phyloP scores from a whole-genome alignment of 1,284 basidiomycete genomes.

The Coniferiporia weirii region DNA sequence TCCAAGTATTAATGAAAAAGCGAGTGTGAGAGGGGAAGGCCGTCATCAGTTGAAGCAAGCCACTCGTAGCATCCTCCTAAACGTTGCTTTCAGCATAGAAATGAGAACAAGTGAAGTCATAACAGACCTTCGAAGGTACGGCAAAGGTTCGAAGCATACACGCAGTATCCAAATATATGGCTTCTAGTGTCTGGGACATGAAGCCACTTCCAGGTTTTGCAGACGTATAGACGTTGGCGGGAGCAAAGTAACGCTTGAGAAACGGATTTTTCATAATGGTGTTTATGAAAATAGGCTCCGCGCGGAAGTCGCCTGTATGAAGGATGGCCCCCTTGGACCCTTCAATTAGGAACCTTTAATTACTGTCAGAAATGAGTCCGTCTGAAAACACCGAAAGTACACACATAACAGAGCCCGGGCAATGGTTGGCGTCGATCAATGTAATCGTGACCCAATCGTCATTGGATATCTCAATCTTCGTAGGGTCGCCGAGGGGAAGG shows the following conservation, averaged over 20 bases:
- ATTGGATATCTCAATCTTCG: slow-evolving; percentile 51
- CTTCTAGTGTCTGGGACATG: slow-evolving; percentile 50
- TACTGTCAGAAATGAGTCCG: slow-evolving; percentile 6
- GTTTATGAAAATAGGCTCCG: slow-evolving; percentile 75
- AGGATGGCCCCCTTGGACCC: slow-evolving; percentile 68
- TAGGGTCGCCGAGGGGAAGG: slow-evolving; percentile 60
- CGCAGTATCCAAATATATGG: slow-evolving; percentile 86
- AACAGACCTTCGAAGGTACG: slow-evolving; percentile 69
- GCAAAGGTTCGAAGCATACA: slow-evolving; percentile 52
- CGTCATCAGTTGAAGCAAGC: slow-evolving; percentile 64
- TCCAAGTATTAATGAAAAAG: slow-evolving; percentile 92
- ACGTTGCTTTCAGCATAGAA: not conserved
- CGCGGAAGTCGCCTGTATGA: slow-evolving; percentile 90
- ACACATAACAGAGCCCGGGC: slow-evolving; percentile 89
- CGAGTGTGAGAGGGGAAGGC: slow-evolving; percentile 59
- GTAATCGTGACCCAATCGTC: slow-evolving; percentile 67
- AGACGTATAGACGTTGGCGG: slow-evolving; percentile 18
- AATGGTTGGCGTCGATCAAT: slow-evolving; percentile 89
- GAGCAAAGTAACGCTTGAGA: slow-evolving; percentile 63
- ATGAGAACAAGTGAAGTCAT: not conserved
- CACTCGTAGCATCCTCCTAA: slow-evolving; percentile 62
- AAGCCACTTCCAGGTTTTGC: not conserved
- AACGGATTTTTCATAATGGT: slow-evolving; percentile 61
- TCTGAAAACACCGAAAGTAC: slow-evolving; percentile 22
- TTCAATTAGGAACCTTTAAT: slow-evolving; percentile 79